These are phyloP conservation scores for Monilinia laxa DNA, from an alignment of 2,329 filamentous ascomycete species.

Conservation along the genomic window DNA sequence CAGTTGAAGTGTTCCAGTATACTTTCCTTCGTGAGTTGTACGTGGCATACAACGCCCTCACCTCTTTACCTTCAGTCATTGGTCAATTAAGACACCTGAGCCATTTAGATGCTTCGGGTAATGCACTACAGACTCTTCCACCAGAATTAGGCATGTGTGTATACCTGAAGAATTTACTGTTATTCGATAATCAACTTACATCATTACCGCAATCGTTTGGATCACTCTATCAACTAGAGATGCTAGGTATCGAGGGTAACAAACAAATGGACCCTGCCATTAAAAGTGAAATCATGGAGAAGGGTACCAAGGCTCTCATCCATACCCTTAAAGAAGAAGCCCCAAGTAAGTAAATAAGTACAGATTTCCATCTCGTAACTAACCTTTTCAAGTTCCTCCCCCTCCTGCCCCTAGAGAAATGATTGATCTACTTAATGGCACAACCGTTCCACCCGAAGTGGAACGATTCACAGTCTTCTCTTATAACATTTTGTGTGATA, in stretches of 20 bases:
- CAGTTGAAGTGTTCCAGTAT: conserved; percentile 79
- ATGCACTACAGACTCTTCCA: conserved; percentile 78
- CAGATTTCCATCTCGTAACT: conserved; percentile 17
- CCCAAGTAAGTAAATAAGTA: conserved; percentile 62
- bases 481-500: conserved; percentile 95
- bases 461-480: conserved; percentile 83
- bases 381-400: conserved; percentile 60
- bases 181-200: conserved; percentile 88
- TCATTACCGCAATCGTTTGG: conserved; percentile 84
- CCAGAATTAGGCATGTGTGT: conserved; percentile 96
- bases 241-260: conserved; percentile 90
- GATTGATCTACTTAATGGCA: conserved; percentile 73
- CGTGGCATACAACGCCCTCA: conserved; percentile 88
- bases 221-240: conserved; percentile 82
- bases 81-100: conserved; percentile 78
- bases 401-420: conserved; percentile 75
- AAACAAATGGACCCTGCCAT: conserved; percentile 74
- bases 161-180: conserved; percentile 77
- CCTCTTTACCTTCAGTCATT: conserved; percentile 74
- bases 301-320: conserved; percentile 83
- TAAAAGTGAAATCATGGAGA: conserved; percentile 81
- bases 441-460: conserved; percentile 49
- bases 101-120: conserved; percentile 84
- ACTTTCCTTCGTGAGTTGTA: conserved; percentile 88
- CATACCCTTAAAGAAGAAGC: conserved; percentile 79